A percentile compares a stretch with the other conserved stretches of the same genome.
Evolutionary conservation across 371 early-diverging fungal genomes (phyloP).

Genomic region (Cokeromyces recurvatus): DNA sequence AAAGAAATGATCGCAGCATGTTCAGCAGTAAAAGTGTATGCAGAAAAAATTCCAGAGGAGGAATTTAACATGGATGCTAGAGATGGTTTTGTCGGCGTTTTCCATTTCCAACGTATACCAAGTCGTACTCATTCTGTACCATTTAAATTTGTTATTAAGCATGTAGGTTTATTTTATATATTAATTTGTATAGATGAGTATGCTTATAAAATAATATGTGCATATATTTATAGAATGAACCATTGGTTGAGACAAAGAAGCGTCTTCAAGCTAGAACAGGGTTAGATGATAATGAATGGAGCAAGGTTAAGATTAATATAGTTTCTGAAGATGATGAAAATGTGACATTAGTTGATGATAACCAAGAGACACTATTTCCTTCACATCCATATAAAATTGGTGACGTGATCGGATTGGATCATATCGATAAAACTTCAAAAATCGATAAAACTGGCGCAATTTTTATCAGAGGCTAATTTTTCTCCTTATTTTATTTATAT

Average conservation of each 20-base stretch:
- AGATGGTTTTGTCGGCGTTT: slow-evolving; percentile 53
- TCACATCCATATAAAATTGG: slow-evolving; percentile 9
- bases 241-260: slow-evolving; percentile 61
- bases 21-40: slow-evolving; percentile 11
- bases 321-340: slow-evolving; percentile 28
- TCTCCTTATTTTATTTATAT: too few relatives aligned
- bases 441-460: slow-evolving; percentile 46
- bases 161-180: slow-evolving; percentile 29
- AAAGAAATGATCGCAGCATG: slow-evolving; percentile 2
- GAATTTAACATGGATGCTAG: slow-evolving; percentile 30
- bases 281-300: slow-evolving; percentile 83
- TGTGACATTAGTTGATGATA: slow-evolving; percentile 44
- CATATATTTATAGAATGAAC: slow-evolving; percentile 54
- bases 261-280: slow-evolving; percentile 72
- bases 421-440: slow-evolving; percentile 55
- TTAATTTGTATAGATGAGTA: neutral
- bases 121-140: slow-evolving; percentile 77
- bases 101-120: slow-evolving; percentile 73
- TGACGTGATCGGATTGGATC: slow-evolving; percentile 67
- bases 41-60: slow-evolving; percentile 57
- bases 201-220: neutral
- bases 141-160: slow-evolving; percentile 65
- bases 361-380: slow-evolving; percentile 10
- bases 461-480: slow-evolving; percentile 53
- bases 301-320: slow-evolving; percentile 66